phyloP scores from a whole-genome alignment of 2,329 filamentous ascomycete genomes.

The Exophiala viscosa region DNA sequence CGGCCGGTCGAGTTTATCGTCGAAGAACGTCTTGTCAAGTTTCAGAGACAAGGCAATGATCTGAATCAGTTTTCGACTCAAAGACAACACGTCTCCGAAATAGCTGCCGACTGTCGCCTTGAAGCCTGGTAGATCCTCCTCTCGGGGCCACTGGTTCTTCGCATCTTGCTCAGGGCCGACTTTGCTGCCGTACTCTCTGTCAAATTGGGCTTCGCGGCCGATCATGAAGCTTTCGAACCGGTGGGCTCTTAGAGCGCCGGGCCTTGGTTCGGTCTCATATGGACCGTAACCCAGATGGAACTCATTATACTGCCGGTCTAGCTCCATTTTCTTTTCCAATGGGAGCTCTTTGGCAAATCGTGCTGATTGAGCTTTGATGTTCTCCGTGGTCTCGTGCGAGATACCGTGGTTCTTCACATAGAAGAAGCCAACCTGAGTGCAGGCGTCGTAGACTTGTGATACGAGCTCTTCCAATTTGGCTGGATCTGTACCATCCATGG shows the following conservation, averaged over 20 bases:
- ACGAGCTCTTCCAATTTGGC: neutral
- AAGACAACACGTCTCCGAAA: neutral
- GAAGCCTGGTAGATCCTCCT: neutral
- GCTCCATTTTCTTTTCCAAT: neutral
- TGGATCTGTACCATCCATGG: too few relatives aligned
- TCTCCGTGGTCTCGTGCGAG: constrained; percentile 12
- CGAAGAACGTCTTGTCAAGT: neutral
- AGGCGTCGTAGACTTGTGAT: constrained; percentile 3
- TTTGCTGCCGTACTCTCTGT: neutral
- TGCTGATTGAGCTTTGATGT: neutral
- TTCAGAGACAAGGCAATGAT: neutral
- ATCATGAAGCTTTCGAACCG: neutral
- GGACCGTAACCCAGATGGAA: neutral
- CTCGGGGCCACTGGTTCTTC: neutral
- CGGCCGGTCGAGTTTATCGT: neutral
- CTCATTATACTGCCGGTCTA: neutral
- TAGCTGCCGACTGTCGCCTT: neutral
- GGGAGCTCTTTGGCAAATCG: neutral
- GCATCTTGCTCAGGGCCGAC: neutral
- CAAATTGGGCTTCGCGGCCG: neutral
- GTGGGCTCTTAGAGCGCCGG: neutral
- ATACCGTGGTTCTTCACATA: constrained; percentile 26
- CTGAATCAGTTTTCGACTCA: neutral
- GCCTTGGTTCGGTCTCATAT: neutral
- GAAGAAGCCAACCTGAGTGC: constrained; percentile 24